Base-by-base conservation (phyloP, 495 filamentous ascomycete genomes). In the Amorphotheca resinae region DNA sequence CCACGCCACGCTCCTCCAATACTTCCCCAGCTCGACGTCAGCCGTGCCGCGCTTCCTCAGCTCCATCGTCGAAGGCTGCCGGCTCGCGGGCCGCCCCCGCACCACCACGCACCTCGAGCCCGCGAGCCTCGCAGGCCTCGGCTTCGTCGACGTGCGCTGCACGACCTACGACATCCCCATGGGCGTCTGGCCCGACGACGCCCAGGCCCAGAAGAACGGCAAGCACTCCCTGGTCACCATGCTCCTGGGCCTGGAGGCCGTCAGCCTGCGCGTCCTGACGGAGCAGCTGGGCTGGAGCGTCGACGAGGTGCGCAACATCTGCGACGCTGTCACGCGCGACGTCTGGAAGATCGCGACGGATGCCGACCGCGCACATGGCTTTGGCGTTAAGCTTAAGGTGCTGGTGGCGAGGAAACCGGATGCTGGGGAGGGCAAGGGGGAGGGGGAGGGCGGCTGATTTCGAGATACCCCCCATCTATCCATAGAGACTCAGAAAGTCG, bases 191-290 rank as follows among this genome's bases (percentile, higher is more conserved):
- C 63, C 65, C 1, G 56, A 69, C 4, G 70, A 74, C 44, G 62
- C 64, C 1, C 60, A 62, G 25, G 73, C 75, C 42, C 71, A 73
- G 32, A 64, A 64, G 5, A 59, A 74, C 0, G 78, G 74, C 4
- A 84, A 80, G 49, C 73, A 83, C 61, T 79, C 72, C 51, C 64
- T 87, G 12, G 70, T 86, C 20, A 60, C 69, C 0, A 54, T 74
- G 38, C 57, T 87, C 25, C 78, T 81, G 51, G 76, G 75, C 1
- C 53, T 86, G 33, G 83, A 87, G 55, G 68, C 81, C 1, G 50
- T 61, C 14, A 67, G 66, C 25, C 46, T 87, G 46, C 66, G 83
- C 15, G 63, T 69, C 16, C 52, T 88, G 21, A 85, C 80, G 1
- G 65, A 63, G 37, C 60, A 68, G 17, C 64, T 73, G 35, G 67